These are phyloP conservation scores for Tubosaeta brunneosetosa DNA, from an alignment of 768 basidiomycete genomes.

Conservation along the genomic window DNA sequence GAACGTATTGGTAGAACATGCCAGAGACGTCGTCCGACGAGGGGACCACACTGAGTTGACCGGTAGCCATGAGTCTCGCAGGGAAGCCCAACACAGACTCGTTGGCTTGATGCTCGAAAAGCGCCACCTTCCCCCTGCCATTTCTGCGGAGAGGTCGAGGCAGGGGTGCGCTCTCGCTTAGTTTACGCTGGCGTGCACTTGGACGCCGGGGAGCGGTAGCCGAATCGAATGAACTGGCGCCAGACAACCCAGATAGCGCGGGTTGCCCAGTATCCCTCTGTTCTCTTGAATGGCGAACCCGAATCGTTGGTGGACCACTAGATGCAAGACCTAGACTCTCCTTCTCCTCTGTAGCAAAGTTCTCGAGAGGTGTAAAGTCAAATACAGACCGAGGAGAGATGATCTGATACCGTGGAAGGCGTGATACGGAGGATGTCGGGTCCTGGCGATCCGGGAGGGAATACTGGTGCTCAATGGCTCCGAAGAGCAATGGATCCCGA, in stretches of 20 bases:
- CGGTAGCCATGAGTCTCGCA: conserved; percentile 26
- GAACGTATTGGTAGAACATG: conserved; percentile 9
- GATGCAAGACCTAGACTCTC: conserved; percentile 54
- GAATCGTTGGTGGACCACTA: conserved; percentile 18
- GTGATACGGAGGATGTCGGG: conserved; percentile 32
- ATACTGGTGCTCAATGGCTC: conserved; percentile 14
- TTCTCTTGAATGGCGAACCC: conserved; percentile 10
- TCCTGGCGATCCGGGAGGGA: conserved; percentile 26
- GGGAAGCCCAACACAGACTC: conserved; percentile 48
- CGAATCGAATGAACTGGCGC: conserved; percentile 6
- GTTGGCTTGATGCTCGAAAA: conserved; percentile 67
- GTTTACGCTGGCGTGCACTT: conserved; percentile 70
- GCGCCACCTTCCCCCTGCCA: conserved; percentile 78
- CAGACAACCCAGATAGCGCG: not conserved
- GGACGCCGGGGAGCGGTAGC: conserved; percentile 11
- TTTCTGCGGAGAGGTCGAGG: conserved; percentile 58
- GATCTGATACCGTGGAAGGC: conserved; percentile 67
- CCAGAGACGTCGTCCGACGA: conserved; percentile 38
- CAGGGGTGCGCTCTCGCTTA: conserved; percentile 74
- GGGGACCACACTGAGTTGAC: conserved; percentile 37
- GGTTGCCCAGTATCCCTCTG: conserved; percentile 7
- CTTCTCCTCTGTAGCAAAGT: conserved; percentile 70
- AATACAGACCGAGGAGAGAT: conserved; percentile 55
- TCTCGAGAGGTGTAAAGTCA: conserved; percentile 74
- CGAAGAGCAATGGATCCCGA: conserved; percentile 50